Conservation (phyloP, 23 red algal genomes). For the Rhodosorus marinus region DNA sequence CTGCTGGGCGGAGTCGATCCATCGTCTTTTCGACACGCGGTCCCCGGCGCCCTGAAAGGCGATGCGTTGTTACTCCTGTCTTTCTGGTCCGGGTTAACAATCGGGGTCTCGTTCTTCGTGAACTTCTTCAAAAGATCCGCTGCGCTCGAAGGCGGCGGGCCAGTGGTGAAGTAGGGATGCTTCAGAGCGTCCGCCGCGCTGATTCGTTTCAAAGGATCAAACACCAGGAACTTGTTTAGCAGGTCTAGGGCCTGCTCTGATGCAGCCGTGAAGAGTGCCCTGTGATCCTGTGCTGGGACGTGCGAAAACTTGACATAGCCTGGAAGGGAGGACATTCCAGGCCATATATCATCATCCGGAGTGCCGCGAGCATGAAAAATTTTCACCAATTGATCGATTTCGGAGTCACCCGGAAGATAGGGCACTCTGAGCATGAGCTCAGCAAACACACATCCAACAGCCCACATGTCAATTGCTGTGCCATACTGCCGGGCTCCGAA, state of each 20-base stretch:
- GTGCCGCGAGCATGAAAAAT: slow-evolving; percentile 75
- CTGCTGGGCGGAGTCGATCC: too few species aligned
- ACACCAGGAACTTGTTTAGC: slow-evolving; percentile 35
- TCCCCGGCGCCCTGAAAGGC: too few species aligned
- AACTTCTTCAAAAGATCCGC: slow-evolving; percentile 17
- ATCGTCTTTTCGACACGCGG: too few species aligned
- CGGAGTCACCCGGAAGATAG: slow-evolving; percentile 80
- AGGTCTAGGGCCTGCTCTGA: slow-evolving; percentile 39
- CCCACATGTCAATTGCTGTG: slow-evolving; percentile 79
- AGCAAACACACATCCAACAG: slow-evolving; percentile 94
- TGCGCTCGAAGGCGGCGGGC: slow-evolving; percentile 14
- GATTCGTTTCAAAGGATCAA: slow-evolving; percentile 48
- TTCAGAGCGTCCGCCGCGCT: slow-evolving; percentile 40
- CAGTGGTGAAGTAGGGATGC: slow-evolving; percentile 54
- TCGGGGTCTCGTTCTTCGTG: too few species aligned
- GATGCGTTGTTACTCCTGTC: too few species aligned
- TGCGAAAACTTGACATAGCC: slow-evolving; percentile 87
- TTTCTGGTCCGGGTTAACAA: too few species aligned
- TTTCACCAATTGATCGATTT: slow-evolving; percentile 87
- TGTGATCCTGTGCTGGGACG: slow-evolving; percentile 41
- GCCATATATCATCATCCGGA: slow-evolving; percentile 62
- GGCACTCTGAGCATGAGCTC: slow-evolving; percentile 80
- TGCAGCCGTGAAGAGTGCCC: slow-evolving; percentile 40
- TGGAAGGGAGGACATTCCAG: slow-evolving; percentile 36
- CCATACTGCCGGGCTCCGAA: slow-evolving; percentile 70